Evolutionary conservation across 495 filamentous ascomycete genomes (phyloP).

Genomic region (Tuber indicum): DNA sequence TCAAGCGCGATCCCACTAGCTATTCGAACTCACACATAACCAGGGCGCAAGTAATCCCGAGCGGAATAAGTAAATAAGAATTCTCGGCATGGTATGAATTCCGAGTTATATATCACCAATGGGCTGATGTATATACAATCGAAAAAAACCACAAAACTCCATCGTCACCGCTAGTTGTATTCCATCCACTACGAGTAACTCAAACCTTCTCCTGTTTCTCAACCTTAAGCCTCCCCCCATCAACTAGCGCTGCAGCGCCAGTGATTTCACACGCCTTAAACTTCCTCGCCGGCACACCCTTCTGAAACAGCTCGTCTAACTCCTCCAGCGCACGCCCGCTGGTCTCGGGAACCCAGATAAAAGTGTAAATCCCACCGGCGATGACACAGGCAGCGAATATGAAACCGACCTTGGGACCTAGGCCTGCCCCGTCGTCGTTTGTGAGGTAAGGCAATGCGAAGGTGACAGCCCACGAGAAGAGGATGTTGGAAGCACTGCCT

Average conservation of each 20-base stretch:
- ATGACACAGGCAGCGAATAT: conserved; percentile 32
- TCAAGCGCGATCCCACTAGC: too few relatives aligned
- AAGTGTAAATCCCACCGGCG: conserved; percentile 24
- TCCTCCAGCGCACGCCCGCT: conserved; percentile 35
- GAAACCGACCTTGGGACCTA: conserved; percentile 33
- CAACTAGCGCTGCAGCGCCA: conserved; percentile 20
- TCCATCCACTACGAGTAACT: neutral
- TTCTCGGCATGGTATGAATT: neutral
- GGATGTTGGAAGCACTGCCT: conserved; percentile 25
- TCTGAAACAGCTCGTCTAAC: conserved; percentile 42
- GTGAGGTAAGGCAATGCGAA: conserved; percentile 30
- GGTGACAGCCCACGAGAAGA: conserved; percentile 20
- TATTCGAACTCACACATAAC: too few relatives aligned
- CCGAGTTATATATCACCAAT: neutral
- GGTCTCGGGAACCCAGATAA: conserved; percentile 32
- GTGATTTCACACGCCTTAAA: conserved; percentile 41
- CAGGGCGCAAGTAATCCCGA: too few relatives aligned
- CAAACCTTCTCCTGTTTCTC: neutral
- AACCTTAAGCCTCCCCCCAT: too few relatives aligned
- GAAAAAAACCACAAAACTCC: neutral
- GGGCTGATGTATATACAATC: neutral
- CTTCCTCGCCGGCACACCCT: conserved; percentile 40
- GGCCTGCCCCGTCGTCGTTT: conserved; percentile 24
- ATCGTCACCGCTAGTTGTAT: neutral
- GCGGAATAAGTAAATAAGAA: too few relatives aligned